Evolutionary conservation across 257 asterid genomes (phyloP).

Genomic region (Craterostigma plantagineum): DNA sequence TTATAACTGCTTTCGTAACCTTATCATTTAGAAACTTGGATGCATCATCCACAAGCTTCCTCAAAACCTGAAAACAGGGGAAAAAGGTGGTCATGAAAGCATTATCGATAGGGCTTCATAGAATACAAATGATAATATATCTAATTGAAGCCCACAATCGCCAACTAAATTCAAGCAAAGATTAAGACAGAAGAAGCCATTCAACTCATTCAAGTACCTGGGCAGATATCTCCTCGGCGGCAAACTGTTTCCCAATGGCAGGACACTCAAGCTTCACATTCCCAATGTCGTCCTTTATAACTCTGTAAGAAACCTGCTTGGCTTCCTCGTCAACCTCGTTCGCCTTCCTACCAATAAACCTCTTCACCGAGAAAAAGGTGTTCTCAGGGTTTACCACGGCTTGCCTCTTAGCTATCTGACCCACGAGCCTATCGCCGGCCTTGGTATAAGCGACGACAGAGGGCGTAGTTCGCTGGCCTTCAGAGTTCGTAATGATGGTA

Average conservation of each 20-base stretch:
- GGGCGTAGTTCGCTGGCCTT: constrained; percentile 68
- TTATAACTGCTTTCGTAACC: constrained; percentile 34
- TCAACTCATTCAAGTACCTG: constrained; percentile 22
- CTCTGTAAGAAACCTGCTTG: constrained; percentile 54
- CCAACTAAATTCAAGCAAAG: background rate
- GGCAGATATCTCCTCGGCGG: constrained; percentile 75
- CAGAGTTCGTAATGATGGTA: constrained; percentile 50
- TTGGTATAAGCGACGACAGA: constrained; percentile 67
- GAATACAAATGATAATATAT: too few species aligned
- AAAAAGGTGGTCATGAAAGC: too few species aligned
- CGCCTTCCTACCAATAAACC: constrained; percentile 72
- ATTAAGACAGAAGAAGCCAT: background rate
- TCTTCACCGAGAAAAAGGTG: constrained; percentile 56
- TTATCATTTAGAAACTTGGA: constrained; percentile 54
- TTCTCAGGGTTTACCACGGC: constrained; percentile 67
- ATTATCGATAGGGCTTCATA: too few species aligned
- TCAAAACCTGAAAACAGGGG: constrained; percentile 28
- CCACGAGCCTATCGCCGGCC: constrained; percentile 52
- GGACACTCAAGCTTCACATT: constrained; percentile 71
- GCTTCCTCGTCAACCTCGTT: constrained; percentile 62
- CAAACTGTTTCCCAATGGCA: constrained; percentile 53
- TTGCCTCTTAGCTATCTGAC: constrained; percentile 66
- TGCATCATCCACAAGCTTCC: constrained; percentile 62
- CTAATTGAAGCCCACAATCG: too few species aligned
- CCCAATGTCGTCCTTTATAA: constrained; percentile 60